phyloP scores from a whole-genome alignment of 2,329 filamentous ascomycete species.

The Trichoderma atrobrunneum region DNA sequence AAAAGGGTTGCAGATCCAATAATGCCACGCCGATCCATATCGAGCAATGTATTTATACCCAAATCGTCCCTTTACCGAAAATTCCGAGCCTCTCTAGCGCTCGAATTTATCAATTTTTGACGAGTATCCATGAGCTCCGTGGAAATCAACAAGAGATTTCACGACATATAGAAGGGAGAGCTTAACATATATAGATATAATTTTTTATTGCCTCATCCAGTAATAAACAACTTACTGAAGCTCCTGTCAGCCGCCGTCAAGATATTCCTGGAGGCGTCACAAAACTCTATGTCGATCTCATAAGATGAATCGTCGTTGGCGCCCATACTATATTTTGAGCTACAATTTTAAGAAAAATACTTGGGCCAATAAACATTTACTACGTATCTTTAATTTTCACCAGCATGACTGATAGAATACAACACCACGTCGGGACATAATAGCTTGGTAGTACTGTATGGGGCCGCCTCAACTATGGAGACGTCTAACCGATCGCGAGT shows the following conservation, averaged over 20 bases:
- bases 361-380: not conserved
- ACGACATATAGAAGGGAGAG: not conserved
- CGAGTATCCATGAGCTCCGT: not conserved
- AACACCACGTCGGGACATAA: not conserved
- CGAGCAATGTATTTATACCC: not conserved
- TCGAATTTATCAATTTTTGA: not conserved
- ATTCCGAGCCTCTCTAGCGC: not conserved
- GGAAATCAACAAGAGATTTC: not conserved
- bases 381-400: not conserved
- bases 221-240: not conserved
- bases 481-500: not conserved
- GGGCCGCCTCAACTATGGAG: not conserved
- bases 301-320: not conserved
- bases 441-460: not conserved
- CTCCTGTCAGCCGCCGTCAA: not conserved
- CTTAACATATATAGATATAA: not conserved
- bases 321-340: not conserved
- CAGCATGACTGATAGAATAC: not conserved
- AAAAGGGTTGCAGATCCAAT: not conserved
- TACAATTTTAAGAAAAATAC: not conserved
- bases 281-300: not conserved
- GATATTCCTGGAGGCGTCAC: not conserved
- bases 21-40: not conserved
- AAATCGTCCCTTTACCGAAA: not conserved
- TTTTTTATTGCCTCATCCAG: not conserved